Percentiles rank a stretch among this genome's conserved stretches.
phyloP scores from a whole-genome alignment of 106 monocot genomes.

The Dendrobium nobile region DNA sequence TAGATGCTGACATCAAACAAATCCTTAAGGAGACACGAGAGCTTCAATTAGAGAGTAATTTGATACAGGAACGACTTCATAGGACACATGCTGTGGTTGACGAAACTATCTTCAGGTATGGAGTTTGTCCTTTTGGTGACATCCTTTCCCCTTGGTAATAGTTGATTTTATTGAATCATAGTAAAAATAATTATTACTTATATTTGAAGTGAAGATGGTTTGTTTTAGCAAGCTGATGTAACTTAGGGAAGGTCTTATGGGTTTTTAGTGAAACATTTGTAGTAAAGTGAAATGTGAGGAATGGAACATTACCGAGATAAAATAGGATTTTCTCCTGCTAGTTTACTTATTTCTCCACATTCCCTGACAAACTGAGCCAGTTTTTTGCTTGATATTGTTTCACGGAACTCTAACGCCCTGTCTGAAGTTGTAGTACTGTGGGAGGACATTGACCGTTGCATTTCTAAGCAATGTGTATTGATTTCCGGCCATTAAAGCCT shows the following conservation, averaged over 20 bases:
- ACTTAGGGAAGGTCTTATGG: not conserved
- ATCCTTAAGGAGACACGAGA: slow-evolving; percentile 37
- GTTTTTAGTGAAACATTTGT: not conserved
- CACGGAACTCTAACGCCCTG: not conserved
- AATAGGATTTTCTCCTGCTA: not conserved
- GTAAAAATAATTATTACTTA: too few relatives aligned
- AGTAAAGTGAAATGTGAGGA: not conserved
- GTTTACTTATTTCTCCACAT: not conserved
- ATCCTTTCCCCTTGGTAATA: not conserved
- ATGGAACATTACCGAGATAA: not conserved
- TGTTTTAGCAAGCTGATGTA: not conserved
- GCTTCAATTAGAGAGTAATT: slow-evolving; percentile 39
- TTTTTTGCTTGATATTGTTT: not conserved
- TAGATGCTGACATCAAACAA: slow-evolving; percentile 33
- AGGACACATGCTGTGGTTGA: slow-evolving; percentile 41
- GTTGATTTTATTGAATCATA: not conserved
- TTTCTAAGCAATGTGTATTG: too few relatives aligned
- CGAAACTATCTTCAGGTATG: slow-evolving; percentile 39
- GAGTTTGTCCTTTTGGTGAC: not conserved
- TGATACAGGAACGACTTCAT: slow-evolving; percentile 35
- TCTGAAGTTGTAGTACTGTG: too few relatives aligned
- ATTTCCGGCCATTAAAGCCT: too few relatives aligned
- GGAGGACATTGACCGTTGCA: too few relatives aligned
- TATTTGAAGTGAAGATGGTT: not conserved
- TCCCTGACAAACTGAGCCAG: not conserved